A percentile compares a stretch with the other conserved stretches of the same genome.
These are phyloP conservation scores for Pythium scleroteichum DNA, from an alignment of 352 stramenopile species.

Conservation along the genomic window DNA sequence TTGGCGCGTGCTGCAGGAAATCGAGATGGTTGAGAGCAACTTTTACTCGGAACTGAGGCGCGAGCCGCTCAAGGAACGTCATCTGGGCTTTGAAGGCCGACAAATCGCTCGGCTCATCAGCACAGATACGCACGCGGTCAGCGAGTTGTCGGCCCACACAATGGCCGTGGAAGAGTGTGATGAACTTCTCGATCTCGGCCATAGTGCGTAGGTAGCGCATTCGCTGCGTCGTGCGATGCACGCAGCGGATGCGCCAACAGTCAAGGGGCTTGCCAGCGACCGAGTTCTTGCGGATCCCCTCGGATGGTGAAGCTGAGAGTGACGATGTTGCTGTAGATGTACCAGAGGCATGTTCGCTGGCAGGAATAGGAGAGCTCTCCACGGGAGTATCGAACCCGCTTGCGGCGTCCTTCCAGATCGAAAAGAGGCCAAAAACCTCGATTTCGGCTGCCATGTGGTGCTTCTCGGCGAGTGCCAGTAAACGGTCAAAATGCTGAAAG, in stretches of 20 bases:
- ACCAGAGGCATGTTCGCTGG: neutral
- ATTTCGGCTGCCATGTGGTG: slow-evolving; percentile 68
- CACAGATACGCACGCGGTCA: slow-evolving; percentile 68
- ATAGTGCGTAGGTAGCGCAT: slow-evolving; percentile 59
- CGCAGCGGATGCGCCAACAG: slow-evolving; percentile 70
- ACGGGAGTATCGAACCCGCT: slow-evolving; percentile 63
- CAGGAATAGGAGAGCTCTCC: slow-evolving; percentile 28
- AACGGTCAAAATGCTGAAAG: slow-evolving; percentile 71
- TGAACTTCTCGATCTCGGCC: slow-evolving; percentile 61
- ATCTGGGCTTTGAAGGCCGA: slow-evolving; percentile 64
- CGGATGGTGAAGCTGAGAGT: neutral
- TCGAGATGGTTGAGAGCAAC: slow-evolving; percentile 74
- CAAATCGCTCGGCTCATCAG: slow-evolving; percentile 65
- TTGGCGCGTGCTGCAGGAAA: slow-evolving; percentile 62
- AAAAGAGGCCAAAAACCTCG: slow-evolving; percentile 73
- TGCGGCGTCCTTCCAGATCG: slow-evolving; percentile 59
- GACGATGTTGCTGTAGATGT: slow-evolving; percentile 27
- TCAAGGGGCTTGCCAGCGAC: slow-evolving; percentile 33
- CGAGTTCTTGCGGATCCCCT: neutral
- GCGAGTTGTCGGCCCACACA: slow-evolving; percentile 55
- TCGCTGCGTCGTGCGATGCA: slow-evolving; percentile 50
- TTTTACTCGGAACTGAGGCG: slow-evolving; percentile 71
- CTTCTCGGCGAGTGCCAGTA: slow-evolving; percentile 47
- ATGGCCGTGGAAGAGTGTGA: slow-evolving; percentile 68
- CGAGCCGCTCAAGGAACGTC: slow-evolving; percentile 58